These are phyloP conservation scores for Fraxinus sp. DNA, from an alignment of 305 asterid genomes.

Conservation along the genomic window DNA sequence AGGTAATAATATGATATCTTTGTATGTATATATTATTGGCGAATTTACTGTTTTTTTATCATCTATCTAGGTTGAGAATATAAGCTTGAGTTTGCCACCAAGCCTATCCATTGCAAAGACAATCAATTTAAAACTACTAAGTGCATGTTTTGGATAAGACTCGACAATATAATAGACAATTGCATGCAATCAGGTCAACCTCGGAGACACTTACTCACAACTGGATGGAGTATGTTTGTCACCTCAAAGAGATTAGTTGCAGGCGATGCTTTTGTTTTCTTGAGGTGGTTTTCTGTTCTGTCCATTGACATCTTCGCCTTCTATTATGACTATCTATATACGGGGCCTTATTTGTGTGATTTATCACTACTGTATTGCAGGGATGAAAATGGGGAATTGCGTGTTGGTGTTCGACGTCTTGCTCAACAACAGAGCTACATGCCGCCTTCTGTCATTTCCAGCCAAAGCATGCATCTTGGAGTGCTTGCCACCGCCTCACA, in stretches of 20 bases:
- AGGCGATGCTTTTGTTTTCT: slow-evolving; percentile 79
- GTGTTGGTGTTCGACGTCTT: slow-evolving; percentile 76
- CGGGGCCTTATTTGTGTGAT: background rate
- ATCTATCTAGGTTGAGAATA: slow-evolving; percentile 13
- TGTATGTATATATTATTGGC: background rate
- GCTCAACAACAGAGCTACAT: slow-evolving; percentile 66
- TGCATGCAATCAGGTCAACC: slow-evolving; percentile 66
- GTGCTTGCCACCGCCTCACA: slow-evolving; percentile 92
- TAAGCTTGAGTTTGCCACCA: background rate
- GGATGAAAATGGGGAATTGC: slow-evolving; percentile 65
- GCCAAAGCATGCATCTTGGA: slow-evolving; percentile 94
- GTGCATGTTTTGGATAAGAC: background rate
- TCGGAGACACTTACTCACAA: slow-evolving; percentile 80
- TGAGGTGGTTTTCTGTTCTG: slow-evolving; percentile 46
- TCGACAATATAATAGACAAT: background rate
- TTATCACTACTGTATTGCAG: slow-evolving; percentile 26
- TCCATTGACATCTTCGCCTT: background rate
- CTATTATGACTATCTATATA: background rate
- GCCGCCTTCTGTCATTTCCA: slow-evolving; percentile 78
- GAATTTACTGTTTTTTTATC: background rate
- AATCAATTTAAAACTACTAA: slow-evolving; percentile 59
- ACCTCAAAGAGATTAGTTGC: slow-evolving; percentile 79
- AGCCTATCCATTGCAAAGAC: slow-evolving; percentile 31
- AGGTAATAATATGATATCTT: slow-evolving; percentile 34
- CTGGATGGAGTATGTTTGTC: slow-evolving; percentile 97